These are phyloP conservation scores for Friedmanniomyces endolithicus DNA, from an alignment of 495 filamentous ascomycete species.

Conservation along the genomic window DNA sequence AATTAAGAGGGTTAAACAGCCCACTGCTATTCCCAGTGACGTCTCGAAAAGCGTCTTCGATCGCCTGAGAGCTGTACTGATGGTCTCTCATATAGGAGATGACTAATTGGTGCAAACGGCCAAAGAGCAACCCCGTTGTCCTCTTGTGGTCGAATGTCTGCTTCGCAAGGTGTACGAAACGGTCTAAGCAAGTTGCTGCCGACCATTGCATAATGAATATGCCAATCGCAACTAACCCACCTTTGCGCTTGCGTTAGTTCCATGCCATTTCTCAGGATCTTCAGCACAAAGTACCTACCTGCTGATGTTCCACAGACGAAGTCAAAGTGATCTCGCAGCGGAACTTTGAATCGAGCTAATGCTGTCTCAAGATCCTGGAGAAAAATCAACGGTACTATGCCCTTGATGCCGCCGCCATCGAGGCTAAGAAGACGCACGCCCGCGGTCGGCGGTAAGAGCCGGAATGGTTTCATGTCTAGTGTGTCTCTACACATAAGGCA, in stretches of 20 bases:
- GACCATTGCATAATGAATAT: neutral
- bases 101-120: neutral
- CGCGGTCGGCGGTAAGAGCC: slow-evolving; percentile 27
- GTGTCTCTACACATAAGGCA: neutral
- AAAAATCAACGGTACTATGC: slow-evolving; percentile 28
- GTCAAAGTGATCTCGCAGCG: slow-evolving; percentile 27
- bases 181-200: neutral
- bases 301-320: slow-evolving; percentile 24
- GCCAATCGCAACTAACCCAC: neutral
- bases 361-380: slow-evolving; percentile 26
- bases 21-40: neutral
- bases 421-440: slow-evolving; percentile 29
- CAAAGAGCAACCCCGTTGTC: neutral
- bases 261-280: no score
- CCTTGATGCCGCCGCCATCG: slow-evolving; percentile 29
- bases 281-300: neutral
- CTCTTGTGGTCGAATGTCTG: neutral
- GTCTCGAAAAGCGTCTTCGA: neutral
- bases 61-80: neutral
- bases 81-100: neutral
- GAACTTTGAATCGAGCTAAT: slow-evolving; percentile 15
- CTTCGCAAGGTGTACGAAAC: neutral
- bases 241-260: neutral
- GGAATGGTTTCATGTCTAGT: slow-evolving; percentile 19
- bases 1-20: neutral